A percentile compares a stretch with the other conserved stretches of the same genome.
phyloP scores from a whole-genome alignment of 1,139 yeast genomes.

The Candida smagusa region DNA sequence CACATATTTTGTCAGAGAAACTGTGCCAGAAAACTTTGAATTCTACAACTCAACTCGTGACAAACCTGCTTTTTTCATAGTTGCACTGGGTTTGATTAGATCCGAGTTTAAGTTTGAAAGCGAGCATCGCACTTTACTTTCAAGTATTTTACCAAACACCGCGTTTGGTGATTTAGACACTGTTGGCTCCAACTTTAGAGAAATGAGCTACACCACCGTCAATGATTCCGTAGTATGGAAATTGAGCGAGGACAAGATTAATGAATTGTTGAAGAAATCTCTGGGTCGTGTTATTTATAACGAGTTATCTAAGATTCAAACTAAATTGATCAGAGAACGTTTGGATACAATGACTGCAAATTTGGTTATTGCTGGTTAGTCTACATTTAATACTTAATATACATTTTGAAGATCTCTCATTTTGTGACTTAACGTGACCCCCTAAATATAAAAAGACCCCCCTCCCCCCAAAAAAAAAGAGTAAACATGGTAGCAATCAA shows the following conservation, averaged over 20 bases:
- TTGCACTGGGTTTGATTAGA: constrained; percentile 77
- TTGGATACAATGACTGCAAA: constrained; percentile 71
- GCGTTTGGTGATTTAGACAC: constrained; percentile 74
- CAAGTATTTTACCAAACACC: constrained; percentile 84
- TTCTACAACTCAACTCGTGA: constrained; percentile 44
- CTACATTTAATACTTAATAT: not conserved
- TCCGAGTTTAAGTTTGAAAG: constrained; percentile 54
- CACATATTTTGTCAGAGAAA: constrained; percentile 50
- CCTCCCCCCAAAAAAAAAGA: not conserved
- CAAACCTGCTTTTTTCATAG: constrained; percentile 52
- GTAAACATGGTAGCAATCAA: constrained; percentile 27
- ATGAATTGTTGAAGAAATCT: constrained; percentile 37
- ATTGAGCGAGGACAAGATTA: constrained; percentile 47
- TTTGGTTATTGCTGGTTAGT: constrained; percentile 51
- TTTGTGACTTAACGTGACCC: not conserved
- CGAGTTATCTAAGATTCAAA: constrained; percentile 64
- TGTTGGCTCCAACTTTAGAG: constrained; percentile 32
- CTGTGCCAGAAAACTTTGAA: constrained; percentile 46
- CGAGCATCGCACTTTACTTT: constrained; percentile 59
- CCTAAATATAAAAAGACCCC: not conserved
- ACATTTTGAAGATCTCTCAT: not conserved
- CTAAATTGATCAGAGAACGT: constrained; percentile 67
- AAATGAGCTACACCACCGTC: constrained; percentile 45
- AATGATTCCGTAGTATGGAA: constrained; percentile 72
- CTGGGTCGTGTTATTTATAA: constrained; percentile 56